Percentiles rank a stretch among this genome's conserved stretches.
Evolutionary conservation across 306 rosid species (phyloP).

Genomic region (Quercus gilva): DNA sequence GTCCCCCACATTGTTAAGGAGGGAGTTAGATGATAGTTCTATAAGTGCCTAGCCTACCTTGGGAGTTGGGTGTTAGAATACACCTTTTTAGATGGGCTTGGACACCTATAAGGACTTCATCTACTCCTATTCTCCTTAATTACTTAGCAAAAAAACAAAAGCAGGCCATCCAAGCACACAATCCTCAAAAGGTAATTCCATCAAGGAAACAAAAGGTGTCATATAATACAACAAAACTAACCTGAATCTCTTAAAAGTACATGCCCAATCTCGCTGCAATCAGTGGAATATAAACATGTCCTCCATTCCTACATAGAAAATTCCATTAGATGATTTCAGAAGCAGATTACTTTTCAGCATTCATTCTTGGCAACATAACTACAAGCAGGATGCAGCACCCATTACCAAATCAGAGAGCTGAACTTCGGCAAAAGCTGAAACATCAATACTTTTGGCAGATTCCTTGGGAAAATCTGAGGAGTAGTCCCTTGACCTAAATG

Average conservation of each 20-base stretch:
- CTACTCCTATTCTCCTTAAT: too few species aligned
- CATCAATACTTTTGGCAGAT: conserved; percentile 40
- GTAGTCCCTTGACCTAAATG: conserved; percentile 50
- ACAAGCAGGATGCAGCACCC: conserved; percentile 9
- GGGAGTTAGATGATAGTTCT: too few species aligned
- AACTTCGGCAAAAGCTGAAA: conserved; percentile 56
- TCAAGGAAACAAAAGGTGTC: conserved; percentile 12
- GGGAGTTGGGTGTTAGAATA: too few species aligned
- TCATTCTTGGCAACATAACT: conserved; percentile 22
- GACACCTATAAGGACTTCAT: too few species aligned
- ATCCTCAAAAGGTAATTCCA: conserved; percentile 8
- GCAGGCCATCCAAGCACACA: conserved; percentile 14
- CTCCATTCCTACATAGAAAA: conserved; percentile 71
- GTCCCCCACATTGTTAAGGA: too few species aligned
- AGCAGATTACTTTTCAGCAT: conserved; percentile 7
- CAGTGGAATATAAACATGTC: conserved; percentile 63
- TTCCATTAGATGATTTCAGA: conserved; percentile 22
- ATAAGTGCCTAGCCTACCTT: too few species aligned
- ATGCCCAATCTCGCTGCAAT: conserved; percentile 83
- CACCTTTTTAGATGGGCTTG: too few species aligned
- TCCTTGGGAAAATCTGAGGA: conserved; percentile 44
- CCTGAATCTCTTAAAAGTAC: conserved; percentile 73
- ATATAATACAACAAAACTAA: conserved; percentile 25
- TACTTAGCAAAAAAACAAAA: not conserved
- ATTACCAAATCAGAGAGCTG: conserved; percentile 88